phyloP scores from a whole-genome alignment of 2,329 filamentous ascomycete species.

The Huntiella bhutanensis region DNA sequence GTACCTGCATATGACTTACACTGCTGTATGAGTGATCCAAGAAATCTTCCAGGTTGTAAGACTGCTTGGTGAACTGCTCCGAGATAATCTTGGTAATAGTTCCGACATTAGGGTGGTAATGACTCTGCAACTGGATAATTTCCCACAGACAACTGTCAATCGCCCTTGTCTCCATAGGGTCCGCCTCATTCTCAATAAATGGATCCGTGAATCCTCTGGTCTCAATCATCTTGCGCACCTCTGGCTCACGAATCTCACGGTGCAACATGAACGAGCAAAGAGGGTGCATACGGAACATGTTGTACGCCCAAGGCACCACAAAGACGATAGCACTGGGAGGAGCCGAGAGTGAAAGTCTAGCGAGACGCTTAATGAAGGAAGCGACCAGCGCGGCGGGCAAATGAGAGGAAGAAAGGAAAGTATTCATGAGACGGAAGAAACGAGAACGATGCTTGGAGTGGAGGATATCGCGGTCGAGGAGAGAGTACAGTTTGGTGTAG shows the following conservation, averaged over 20 bases:
- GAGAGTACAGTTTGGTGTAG: conserved; percentile 81
- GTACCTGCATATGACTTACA: conserved; percentile 28
- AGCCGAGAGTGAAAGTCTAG: conserved; percentile 66
- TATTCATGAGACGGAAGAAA: conserved; percentile 83
- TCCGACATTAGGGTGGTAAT: conserved; percentile 94
- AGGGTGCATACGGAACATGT: conserved; percentile 76
- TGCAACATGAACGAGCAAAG: conserved; percentile 94
- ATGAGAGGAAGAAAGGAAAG: conserved; percentile 80
- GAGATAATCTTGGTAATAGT: conserved; percentile 84
- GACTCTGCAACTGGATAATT: conserved; percentile 70
- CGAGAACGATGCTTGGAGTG: conserved; percentile 88
- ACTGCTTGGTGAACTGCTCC: conserved; percentile 91
- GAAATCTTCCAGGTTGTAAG: conserved; percentile 94
- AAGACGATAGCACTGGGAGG: conserved; percentile 79
- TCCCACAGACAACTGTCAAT: conserved; percentile 95
- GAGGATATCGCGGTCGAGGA: conserved; percentile 68
- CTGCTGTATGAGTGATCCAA: conserved; percentile 80
- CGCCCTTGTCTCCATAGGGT: conserved; percentile 71
- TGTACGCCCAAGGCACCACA: conserved; percentile 87
- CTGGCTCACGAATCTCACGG: conserved; percentile 42
- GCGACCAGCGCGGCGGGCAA: conserved; percentile 78
- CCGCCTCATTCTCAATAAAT: conserved; percentile 54
- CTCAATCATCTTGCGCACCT: conserved; percentile 39
- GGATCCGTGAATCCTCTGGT: conserved; percentile 47
- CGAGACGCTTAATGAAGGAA: conserved; percentile 88